Base-by-base conservation (phyloP, 2,329 filamentous ascomycete species). In the Neopestalotiopsis sp. region DNA sequence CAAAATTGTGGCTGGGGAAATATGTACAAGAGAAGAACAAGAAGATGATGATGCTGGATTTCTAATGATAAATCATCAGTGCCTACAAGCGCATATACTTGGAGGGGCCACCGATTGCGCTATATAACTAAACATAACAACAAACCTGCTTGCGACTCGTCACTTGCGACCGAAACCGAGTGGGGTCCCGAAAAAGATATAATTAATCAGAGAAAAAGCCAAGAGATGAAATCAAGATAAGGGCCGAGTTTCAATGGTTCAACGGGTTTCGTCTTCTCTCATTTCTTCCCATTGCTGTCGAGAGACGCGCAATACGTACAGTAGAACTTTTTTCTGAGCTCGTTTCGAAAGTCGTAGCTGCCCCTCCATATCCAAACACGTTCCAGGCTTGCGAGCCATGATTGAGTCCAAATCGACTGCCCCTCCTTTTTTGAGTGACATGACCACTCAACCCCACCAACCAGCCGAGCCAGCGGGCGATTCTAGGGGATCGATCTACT, bases 1-100 rank as follows among this genome's bases (percentile, higher is more conserved):
- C 6, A 38, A 38, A 17, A 24, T 2, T 20, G 45, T 52, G 45
- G 45, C 45, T 24, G 45, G 5, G 20, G n/a, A 52, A 52, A 5
- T 52, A 52, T 52, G n/a, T 52, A 52, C 45, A 24, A 17, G n/a
- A 52, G 45, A 52, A 52, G 6, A n/a, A 52, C 45, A 52, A 17
- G n/a, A 52, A 17, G n/a, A 52, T 52, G 45, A 20, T 24, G 20
- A 52, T 20, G 45, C 17, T 52, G 45, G 17, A 52, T 52, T 52
- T 17, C 45, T 52, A 52, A 52, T 52, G 45, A 52, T 52, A 52
- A 52, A 52, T 52, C n/a, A 52, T 52, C 45, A 52, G 45, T 52
- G 45, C 45, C 45, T 38, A 20, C 45, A 52, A 52, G 45, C 45
- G 45, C 45, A 9, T 24, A 52, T 52, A 52, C 45, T n/a, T 52